Percentiles rank a stretch among this genome's conserved stretches.
These are phyloP conservation scores for Plenodomus biglobosus DNA, from an alignment of 2,329 filamentous ascomycete genomes.

Conservation along the genomic window DNA sequence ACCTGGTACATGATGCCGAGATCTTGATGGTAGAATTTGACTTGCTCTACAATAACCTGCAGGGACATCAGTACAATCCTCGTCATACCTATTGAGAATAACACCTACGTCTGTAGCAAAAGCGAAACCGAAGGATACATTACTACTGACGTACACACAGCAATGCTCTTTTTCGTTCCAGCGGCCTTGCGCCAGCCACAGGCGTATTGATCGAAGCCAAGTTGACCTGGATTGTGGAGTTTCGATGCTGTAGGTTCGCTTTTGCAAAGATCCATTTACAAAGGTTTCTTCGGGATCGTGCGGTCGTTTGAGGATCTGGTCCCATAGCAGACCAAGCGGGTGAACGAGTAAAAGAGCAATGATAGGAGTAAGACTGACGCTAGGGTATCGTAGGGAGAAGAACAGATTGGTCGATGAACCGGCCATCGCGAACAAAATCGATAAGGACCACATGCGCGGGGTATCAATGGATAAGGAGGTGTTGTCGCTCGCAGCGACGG, in stretches of 20 bases:
- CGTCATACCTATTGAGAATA: background rate
- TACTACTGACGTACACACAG: conserved; percentile 86
- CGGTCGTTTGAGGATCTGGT: conserved; percentile 65
- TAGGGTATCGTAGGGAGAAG: conserved; percentile 87
- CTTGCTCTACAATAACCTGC: conserved; percentile 81
- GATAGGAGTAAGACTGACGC: conserved; percentile 84
- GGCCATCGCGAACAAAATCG: conserved; percentile 76
- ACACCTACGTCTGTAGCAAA: conserved; percentile 74
- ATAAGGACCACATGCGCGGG: conserved; percentile 82
- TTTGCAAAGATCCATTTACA: conserved; percentile 56
- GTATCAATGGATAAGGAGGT: conserved; percentile 80
- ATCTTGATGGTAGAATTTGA: conserved; percentile 83
- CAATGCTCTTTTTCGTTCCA: conserved; percentile 92
- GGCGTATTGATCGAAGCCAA: conserved; percentile 54
- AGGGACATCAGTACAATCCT: conserved; percentile 13
- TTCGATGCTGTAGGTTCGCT: conserved; percentile 13
- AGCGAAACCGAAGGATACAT: conserved; percentile 85
- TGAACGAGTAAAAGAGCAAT: conserved; percentile 85
- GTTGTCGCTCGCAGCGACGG: conserved; percentile 75
- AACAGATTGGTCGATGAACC: conserved; percentile 85
- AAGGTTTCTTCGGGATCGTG: conserved; percentile 60
- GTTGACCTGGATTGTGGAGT: conserved; percentile 10
- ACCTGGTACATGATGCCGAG: conserved; percentile 76
- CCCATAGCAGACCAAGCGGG: conserved; percentile 79
- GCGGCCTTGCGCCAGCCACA: conserved; percentile 76